A percentile compares a stretch with the other conserved stretches of the same genome.
Evolutionary conservation across 345 rosid species (phyloP).

Genomic region (Firmiana major): DNA sequence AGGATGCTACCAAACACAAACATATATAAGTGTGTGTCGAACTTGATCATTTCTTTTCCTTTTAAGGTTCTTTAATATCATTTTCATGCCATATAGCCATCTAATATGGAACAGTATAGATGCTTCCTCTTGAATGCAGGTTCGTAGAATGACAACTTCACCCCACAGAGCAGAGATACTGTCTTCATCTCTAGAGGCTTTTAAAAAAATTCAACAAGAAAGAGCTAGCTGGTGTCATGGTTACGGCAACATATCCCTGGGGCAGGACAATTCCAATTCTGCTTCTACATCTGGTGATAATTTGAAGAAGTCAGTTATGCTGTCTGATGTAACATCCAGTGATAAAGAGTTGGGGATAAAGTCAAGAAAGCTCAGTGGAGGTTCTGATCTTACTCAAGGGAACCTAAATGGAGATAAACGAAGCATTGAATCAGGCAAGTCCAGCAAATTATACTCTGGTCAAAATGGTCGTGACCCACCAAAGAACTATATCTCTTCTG

Average conservation of each 20-base stretch:
- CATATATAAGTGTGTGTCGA: neutral
- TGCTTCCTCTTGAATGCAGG: constrained; percentile 44
- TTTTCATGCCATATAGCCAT: constrained; percentile 15
- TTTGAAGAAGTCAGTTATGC: constrained; percentile 22
- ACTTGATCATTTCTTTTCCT: neutral
- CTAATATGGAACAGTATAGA: constrained; percentile 19
- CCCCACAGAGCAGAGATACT: constrained; percentile 72
- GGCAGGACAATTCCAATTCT: constrained; percentile 29
- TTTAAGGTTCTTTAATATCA: neutral
- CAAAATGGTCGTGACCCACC: constrained; percentile 28
- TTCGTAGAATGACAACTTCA: constrained; percentile 70
- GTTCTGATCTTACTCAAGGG: constrained; percentile 27
- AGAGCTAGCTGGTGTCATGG: constrained; percentile 36
- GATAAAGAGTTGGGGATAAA: constrained; percentile 24
- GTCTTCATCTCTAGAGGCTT: constrained; percentile 72
- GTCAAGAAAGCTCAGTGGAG: constrained; percentile 29
- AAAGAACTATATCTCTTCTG: constrained; percentile 26
- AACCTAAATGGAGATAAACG: constrained; percentile 27
- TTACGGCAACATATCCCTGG: constrained; percentile 21
- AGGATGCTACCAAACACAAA: neutral
- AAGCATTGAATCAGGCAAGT: constrained; percentile 34
- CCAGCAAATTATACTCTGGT: constrained; percentile 29
- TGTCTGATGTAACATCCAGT: constrained; percentile 22
- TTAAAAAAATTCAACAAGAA: constrained; percentile 67
- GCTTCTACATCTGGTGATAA: constrained; percentile 20